Conservation (phyloP, 371 early-diverging fungal species). For the Vittaforma corneae region DNA sequence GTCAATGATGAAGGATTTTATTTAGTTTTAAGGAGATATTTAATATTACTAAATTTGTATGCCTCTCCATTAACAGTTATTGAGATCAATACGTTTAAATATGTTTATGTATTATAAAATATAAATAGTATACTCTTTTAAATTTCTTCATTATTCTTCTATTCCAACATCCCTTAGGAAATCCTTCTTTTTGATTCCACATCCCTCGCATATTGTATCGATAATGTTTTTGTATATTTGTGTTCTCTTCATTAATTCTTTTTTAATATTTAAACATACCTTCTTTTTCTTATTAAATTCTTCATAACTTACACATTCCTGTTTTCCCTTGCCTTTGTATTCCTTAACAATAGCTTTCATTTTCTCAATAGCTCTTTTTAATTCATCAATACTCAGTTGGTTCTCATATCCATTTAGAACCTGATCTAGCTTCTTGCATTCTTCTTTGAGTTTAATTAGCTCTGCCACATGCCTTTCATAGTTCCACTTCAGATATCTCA, state of each 20-base stretch:
- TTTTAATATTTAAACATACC: constrained; percentile 10
- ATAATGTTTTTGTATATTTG: constrained; percentile 45
- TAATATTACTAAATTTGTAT: too few species aligned
- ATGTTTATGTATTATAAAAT: not conserved
- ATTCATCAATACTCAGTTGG: constrained; percentile 34
- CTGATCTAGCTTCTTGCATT: constrained; percentile 1
- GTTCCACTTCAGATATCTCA: constrained; percentile 8
- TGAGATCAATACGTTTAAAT: too few species aligned
- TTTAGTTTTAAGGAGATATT: too few species aligned
- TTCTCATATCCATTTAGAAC: constrained; percentile 18
- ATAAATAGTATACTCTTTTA: not conserved
- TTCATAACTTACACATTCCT: constrained; percentile 30
- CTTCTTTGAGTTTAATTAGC: constrained; percentile 8
- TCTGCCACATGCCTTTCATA: not conserved
- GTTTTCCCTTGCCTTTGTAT: not conserved
- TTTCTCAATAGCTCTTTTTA: constrained; percentile 25
- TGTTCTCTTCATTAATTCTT: constrained; percentile 26
- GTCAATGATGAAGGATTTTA: too few species aligned
- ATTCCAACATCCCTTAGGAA: constrained; percentile 51
- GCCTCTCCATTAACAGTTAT: too few species aligned
- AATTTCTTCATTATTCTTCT: constrained; percentile 9
- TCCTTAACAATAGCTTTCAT: constrained; percentile 15
- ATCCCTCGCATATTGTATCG: constrained; percentile 40
- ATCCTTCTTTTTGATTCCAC: constrained; percentile 37
- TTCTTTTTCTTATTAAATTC: constrained; percentile 31